Percentiles rank a stretch among this genome's conserved stretches.
phyloP scores from a whole-genome alignment of 768 basidiomycete species.

The Trametes cingulata region DNA sequence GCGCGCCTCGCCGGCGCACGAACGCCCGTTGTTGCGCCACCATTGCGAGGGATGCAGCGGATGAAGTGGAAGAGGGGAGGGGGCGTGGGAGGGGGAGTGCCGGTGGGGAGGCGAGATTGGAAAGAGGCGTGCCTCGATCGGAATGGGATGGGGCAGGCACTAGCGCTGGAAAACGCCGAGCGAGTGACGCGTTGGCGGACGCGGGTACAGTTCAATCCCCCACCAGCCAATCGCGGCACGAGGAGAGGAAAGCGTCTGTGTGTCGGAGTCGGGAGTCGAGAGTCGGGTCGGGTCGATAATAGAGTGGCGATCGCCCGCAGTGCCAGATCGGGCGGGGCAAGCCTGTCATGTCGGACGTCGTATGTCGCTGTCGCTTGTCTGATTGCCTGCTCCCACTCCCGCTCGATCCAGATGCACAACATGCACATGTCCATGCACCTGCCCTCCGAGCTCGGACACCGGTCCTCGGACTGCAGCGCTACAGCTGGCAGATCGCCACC shows the following conservation, averaged over 20 bases:
- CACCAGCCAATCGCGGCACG: too few relatives aligned
- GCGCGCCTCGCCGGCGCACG: too few relatives aligned
- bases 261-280: neutral
- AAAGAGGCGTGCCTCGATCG: neutral
- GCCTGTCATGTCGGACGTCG: too few relatives aligned
- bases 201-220: too few relatives aligned
- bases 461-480: too few relatives aligned
- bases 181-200: too few relatives aligned
- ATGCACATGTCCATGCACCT: too few relatives aligned
- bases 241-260: too few relatives aligned
- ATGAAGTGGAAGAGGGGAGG: too few relatives aligned
- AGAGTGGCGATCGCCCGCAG: constrained; percentile 12
- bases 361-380: neutral
- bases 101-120: neutral
- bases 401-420: neutral
- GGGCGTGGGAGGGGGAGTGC: neutral
- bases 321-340: neutral
- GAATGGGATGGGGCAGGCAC: neutral
- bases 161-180: neutral
- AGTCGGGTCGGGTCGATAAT: neutral
- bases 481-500: neutral
- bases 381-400: neutral
- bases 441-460: neutral
- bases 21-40: too few relatives aligned
- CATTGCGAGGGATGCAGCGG: too few relatives aligned